A percentile compares a stretch with the other conserved stretches of the same genome.
Evolutionary conservation across 495 filamentous ascomycete genomes (phyloP).

Genomic region (Venustampulla echinocandica): DNA sequence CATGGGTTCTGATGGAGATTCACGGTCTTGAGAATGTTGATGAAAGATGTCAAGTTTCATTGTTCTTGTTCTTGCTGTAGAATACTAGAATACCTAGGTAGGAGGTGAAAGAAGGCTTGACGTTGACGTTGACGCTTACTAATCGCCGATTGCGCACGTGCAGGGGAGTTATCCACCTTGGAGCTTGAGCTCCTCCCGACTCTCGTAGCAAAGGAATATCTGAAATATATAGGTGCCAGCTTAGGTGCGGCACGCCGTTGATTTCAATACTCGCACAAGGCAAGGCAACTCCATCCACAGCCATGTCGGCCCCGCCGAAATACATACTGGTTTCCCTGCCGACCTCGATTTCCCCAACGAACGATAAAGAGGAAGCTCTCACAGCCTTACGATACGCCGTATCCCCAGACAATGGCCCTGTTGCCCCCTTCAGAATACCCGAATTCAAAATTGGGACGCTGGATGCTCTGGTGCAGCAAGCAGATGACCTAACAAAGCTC

Average conservation of each 20-base stretch:
- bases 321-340: constrained; percentile 72
- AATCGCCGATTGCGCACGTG: background rate
- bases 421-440: constrained; percentile 73
- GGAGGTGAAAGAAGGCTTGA: background rate
- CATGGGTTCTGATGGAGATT: too few relatives aligned
- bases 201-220: constrained; percentile 1
- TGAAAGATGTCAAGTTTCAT: too few relatives aligned
- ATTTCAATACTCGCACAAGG: background rate
- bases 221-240: constrained; percentile 1
- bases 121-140: background rate
- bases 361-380: constrained; percentile 74
- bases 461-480: constrained; percentile 92
- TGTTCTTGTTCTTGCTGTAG: too few relatives aligned
- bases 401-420: constrained; percentile 63
- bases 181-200: constrained; percentile 4
- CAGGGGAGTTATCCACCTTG: constrained; percentile 3
- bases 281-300: constrained; percentile 2
- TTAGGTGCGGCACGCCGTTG: constrained; percentile 4
- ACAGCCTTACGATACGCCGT: constrained; percentile 62
- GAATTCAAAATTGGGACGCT: constrained; percentile 96
- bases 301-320: constrained; percentile 38
- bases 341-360: constrained; percentile 60
- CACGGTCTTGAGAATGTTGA: too few relatives aligned
- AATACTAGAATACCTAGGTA: background rate
- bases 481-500: constrained; percentile 89